A percentile compares a stretch with the other conserved stretches of the same genome.
Conservation (phyloP, 371 early-diverging fungal species). For the Encephalitozoon hellem region DNA sequence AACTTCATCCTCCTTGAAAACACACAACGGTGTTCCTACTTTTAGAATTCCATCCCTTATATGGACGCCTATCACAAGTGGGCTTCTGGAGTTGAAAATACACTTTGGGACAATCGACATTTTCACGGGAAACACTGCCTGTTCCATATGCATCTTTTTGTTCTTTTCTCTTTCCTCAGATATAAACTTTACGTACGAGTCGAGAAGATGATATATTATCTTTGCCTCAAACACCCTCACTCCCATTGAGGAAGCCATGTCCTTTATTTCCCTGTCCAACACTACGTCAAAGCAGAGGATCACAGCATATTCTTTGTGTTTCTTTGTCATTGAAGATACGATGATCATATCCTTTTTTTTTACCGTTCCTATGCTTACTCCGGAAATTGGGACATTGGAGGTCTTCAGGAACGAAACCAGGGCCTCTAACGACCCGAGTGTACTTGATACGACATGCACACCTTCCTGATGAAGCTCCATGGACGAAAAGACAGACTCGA, state of each 20-base stretch:
- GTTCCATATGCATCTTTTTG: conserved; percentile 73
- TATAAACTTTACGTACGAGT: conserved; percentile 76
- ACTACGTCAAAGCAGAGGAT: conserved; percentile 97
- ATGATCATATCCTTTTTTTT: conserved; percentile 92
- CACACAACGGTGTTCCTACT: conserved; percentile 84
- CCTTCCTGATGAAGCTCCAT: conserved; percentile 63
- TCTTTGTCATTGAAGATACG: conserved; percentile 78
- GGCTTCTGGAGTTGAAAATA: conserved; percentile 86
- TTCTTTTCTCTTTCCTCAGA: conserved; percentile 69
- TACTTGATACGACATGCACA: conserved; percentile 96
- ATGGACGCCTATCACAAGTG: conserved; percentile 92
- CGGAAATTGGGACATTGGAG: conserved; percentile 86
- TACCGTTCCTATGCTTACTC: conserved; percentile 92
- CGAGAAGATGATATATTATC: conserved; percentile 97
- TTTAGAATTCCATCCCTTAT: conserved; percentile 82
- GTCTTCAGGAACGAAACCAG: conserved; percentile 82
- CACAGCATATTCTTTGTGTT: conserved; percentile 73
- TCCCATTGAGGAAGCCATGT: conserved; percentile 78
- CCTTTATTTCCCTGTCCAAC: conserved; percentile 84
- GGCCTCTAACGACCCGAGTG: conserved; percentile 96
- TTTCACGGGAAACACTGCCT: conserved; percentile 88
- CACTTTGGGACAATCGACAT: conserved; percentile 83
- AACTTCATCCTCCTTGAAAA: conserved; percentile 63
- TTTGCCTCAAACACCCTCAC: conserved; percentile 88
- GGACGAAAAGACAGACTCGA: conserved; percentile 39